phyloP scores from a whole-genome alignment of 2,329 filamentous ascomycete genomes.

The Sphaerostilbella broomeana region DNA sequence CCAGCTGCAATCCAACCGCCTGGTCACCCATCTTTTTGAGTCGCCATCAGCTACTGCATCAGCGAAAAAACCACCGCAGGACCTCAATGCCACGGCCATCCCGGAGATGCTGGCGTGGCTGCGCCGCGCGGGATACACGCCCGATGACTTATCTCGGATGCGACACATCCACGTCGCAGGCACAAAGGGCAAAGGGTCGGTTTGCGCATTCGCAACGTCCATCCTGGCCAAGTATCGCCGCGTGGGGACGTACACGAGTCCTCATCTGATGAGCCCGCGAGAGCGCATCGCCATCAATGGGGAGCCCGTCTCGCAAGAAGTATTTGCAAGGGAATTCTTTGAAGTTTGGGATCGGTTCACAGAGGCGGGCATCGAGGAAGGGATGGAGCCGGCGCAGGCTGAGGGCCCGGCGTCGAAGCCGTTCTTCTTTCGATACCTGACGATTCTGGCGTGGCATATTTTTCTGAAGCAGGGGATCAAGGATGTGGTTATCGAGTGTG shows the following conservation, averaged over 20 bases:
- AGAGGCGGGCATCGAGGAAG: slow-evolving; percentile 29
- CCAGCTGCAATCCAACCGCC: slow-evolving; percentile 71
- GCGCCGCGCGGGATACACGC: slow-evolving; percentile 64
- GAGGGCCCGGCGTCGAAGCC: slow-evolving; percentile 63
- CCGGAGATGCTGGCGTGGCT: slow-evolving; percentile 80
- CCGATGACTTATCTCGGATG: slow-evolving; percentile 35
- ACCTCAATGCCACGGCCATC: slow-evolving; percentile 66
- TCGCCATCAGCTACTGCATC: slow-evolving; percentile 36
- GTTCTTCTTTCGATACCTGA: slow-evolving; percentile 88
- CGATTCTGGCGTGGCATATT: slow-evolving; percentile 77
- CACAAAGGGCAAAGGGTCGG: slow-evolving; percentile 91
- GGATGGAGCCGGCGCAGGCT: slow-evolving; percentile 33
- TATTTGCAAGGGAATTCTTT: slow-evolving; percentile 75
- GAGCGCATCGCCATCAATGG: slow-evolving; percentile 82
- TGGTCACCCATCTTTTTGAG: slow-evolving; percentile 49
- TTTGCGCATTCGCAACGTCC: slow-evolving; percentile 74
- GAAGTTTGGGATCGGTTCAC: slow-evolving; percentile 67
- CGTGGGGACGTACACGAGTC: slow-evolving; percentile 77
- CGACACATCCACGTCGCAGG: slow-evolving; percentile 76
- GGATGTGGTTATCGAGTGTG: slow-evolving; percentile 81
- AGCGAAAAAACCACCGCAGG: slow-evolving; percentile 34
- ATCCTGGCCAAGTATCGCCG: slow-evolving; percentile 52
- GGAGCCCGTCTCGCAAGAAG: slow-evolving; percentile 56
- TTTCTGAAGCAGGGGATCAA: slow-evolving; percentile 72
- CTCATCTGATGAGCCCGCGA: slow-evolving; percentile 74